phyloP scores from a whole-genome alignment of 2,329 filamentous ascomycete species.

The Phialophora macrospora region DNA sequence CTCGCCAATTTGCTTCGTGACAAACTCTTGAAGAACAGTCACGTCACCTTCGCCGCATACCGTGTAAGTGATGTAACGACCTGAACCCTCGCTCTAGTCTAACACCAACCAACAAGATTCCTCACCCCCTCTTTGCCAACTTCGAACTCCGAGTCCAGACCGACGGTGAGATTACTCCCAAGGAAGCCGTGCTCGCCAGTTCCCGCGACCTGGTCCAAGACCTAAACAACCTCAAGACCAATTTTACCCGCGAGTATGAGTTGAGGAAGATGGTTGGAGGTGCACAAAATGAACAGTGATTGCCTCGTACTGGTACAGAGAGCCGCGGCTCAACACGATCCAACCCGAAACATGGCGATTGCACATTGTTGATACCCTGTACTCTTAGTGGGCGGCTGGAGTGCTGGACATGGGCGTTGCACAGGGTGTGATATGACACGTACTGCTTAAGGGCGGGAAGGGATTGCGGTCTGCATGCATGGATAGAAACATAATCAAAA shows the following conservation, averaged over 20 bases:
- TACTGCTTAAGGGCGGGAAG: background rate
- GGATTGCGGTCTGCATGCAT: background rate
- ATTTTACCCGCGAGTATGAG: conserved; percentile 92
- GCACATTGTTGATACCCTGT: conserved; percentile 29
- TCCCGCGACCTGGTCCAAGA: conserved; percentile 83
- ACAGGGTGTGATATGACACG: background rate
- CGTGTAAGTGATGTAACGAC: conserved; percentile 64
- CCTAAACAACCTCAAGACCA: conserved; percentile 76
- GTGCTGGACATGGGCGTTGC: conserved; percentile 14
- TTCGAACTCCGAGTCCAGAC: conserved; percentile 86
- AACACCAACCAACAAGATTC: conserved; percentile 42
- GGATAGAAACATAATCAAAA: background rate
- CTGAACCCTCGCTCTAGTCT: background rate
- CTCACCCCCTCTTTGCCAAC: conserved; percentile 54
- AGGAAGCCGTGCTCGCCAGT: conserved; percentile 79
- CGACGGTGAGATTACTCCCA: conserved; percentile 84
- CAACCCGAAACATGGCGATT: background rate
- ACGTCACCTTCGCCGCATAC: conserved; percentile 91
- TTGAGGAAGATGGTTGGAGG: conserved; percentile 80
- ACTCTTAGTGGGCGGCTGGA: conserved; percentile 22
- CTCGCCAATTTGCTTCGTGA: conserved; percentile 87
- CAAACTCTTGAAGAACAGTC: conserved; percentile 80
- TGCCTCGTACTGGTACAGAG: background rate
- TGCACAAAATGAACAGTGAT: conserved; percentile 53
- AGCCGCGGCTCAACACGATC: background rate